Base-by-base conservation (phyloP, 2,329 filamentous ascomycete species). In the Dryadomyces quercus-mongolicae region DNA sequence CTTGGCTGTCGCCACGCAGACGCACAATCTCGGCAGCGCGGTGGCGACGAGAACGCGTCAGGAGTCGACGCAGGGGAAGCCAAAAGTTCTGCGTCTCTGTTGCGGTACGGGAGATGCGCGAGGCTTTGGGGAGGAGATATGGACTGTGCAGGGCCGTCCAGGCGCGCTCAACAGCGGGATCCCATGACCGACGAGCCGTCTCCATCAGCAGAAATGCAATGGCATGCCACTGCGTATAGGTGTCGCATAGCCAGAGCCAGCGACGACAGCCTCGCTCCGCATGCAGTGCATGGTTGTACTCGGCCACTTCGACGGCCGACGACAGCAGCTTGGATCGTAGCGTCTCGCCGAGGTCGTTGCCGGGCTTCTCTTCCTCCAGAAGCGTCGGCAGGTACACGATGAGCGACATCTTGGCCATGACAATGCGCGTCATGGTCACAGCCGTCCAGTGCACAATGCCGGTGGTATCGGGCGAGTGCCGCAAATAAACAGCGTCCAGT, bases 361-460 rank as follows among this genome's bases (percentile, higher is more conserved):
- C 34, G 9, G 44, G 18, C 12, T 51, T 43, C 18, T 49, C 21
- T 21, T 62, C 1, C 64, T 63, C 1, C 69, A 67, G 52, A 82
- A 78, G 80, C 62, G 85, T 76, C 0, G 86, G 86, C 60, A 92
- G 83, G 62, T 92, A 86, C 2, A 88, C 77, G 56, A 90, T 77
- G 40, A 93, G 74, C 70, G 84, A 88, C 72, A 90, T 81, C 67
- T 90, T 92, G 52, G 83, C 82, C 69, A 90, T 79, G 58, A 91
- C 81, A 36, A 92, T 73, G 10, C 85, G 79, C 3, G 81, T 77
- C 22, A 60, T 59, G 2, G 58, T 66, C 1, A 71, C 56, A 0
- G 61, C 61, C 0, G 71, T 67, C 71, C 73, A 73, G 52, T 68
- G 66, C 1, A 58, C 51, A 20, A 71, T 63, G 51, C 67, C 65